A percentile compares a stretch with the other conserved stretches of the same genome.
Conservation (phyloP, 2,329 filamentous ascomycete species). For the Fragosphaeria purpurea region DNA sequence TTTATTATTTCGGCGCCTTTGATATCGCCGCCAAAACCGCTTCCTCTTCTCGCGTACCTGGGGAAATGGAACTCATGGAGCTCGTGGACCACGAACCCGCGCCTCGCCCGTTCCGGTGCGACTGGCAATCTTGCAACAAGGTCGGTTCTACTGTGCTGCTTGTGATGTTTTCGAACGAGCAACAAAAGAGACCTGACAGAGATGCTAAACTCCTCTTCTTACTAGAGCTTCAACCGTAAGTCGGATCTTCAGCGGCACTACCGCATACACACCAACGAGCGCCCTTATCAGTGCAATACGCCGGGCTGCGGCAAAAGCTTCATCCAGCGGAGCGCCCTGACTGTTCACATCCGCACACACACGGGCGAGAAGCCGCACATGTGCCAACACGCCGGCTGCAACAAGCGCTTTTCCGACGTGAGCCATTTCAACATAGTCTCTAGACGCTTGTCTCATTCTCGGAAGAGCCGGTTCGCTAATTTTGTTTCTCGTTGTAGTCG, state of each 20-base stretch:
- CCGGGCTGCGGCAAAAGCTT: constrained; percentile 59
- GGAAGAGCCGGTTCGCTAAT: no score
- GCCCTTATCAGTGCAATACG: constrained; percentile 52
- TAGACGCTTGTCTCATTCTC: no score
- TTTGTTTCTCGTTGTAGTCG: constrained; percentile 31
- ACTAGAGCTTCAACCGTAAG: constrained; percentile 61
- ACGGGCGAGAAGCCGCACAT: constrained; percentile 73
- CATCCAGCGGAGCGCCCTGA: constrained; percentile 60
- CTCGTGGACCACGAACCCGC: constrained; percentile 54
- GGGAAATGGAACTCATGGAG: constrained; percentile 53
- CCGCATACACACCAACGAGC: constrained; percentile 62
- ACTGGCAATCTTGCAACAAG: constrained; percentile 53
- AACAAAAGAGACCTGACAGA: no score
- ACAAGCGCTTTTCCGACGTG: constrained; percentile 62
- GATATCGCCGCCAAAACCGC: no score
- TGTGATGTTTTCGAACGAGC: no score
- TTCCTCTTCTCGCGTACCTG: constrained; percentile 3
- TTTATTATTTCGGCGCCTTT: background rate
- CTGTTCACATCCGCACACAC: constrained; percentile 64
- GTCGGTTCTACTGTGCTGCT: constrained; percentile 14
- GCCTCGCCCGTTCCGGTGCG: constrained; percentile 53
- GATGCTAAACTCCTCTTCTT: background rate
- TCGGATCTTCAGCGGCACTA: constrained; percentile 62
- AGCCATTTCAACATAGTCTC: constrained; percentile 19
- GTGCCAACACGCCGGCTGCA: constrained; percentile 55